Base-by-base conservation (phyloP, 495 filamentous ascomycete genomes). In the Articulospora tetracladia region DNA sequence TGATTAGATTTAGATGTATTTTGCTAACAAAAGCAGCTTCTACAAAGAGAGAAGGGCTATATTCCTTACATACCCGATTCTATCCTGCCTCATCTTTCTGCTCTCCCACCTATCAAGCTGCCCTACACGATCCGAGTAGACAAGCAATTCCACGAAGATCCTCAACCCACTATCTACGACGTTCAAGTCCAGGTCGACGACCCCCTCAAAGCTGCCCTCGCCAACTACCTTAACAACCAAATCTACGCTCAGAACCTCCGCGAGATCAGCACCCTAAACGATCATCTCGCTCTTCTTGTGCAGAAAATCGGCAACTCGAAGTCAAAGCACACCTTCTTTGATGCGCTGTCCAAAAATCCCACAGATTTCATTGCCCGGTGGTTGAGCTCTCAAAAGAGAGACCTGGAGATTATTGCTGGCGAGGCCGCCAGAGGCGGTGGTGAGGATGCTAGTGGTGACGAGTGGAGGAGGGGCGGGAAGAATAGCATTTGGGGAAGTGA, bases 51-150 rank as follows among this genome's bases (percentile, higher is more conserved):
- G 28, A 79, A 80, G 22, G 85, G 96, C 71, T 88, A 84, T 74
- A 96, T 99, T 73, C 94, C 93, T n/a, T 82, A 88, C 62, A 84
- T 99, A 61, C 86, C 88, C 41, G 88, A 95, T 23, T 77, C 82
- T 30, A 83, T 97, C 58, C 79, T 82, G 17, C 77, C 77, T 2
- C 92, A 97, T 71, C 83, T 97, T 36, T 84, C 77, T 30, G 79
- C 90, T 10, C 81, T 96, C 17, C 86, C 92, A 6, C 94, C 94
- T 0, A 82, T 97, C 69, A 85, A 88, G 62, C 84, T 98, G 23
- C 79, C 83, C 27, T 98, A 97, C 76, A 98, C 92, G 36, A 95
- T 98, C 72, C 93, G 95, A 66, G 87, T 95, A 46, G 94, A 98
- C 72, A 84, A 89, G 68, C 83, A 88, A 12, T 94, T 91, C 74